Evolutionary conservation across 768 basidiomycete genomes (phyloP).

Genomic region (Podaxis sp.): DNA sequence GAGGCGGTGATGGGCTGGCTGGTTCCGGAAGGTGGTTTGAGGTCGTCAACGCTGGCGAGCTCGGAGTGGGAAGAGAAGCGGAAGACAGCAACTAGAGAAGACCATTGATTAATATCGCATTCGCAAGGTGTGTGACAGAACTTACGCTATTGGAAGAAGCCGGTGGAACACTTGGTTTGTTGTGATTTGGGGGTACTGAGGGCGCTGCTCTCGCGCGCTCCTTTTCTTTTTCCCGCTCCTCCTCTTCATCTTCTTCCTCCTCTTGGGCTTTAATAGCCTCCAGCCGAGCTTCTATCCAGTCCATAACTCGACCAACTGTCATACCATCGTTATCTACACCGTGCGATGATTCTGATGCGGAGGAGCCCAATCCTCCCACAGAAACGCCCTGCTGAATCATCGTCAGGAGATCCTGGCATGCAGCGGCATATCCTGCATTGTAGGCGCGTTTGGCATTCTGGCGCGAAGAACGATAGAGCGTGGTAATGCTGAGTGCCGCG

Average conservation of each 20-base stretch:
- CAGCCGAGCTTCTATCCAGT: slow-evolving; percentile 80
- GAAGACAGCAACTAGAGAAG: neutral
- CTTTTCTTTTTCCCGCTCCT: slow-evolving; percentile 61
- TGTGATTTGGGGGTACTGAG: slow-evolving; percentile 16
- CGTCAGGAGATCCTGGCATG: slow-evolving; percentile 76
- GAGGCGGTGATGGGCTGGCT: slow-evolving; percentile 35
- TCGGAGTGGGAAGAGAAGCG: slow-evolving; percentile 13
- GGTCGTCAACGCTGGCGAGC: slow-evolving; percentile 7
- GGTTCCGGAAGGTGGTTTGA: slow-evolving; percentile 26
- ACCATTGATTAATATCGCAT: neutral
- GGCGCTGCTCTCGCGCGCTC: slow-evolving; percentile 36
- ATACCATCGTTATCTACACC: slow-evolving; percentile 56
- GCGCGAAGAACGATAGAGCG: slow-evolving; percentile 77
- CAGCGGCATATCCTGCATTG: slow-evolving; percentile 76
- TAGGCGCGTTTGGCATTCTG: slow-evolving; percentile 78
- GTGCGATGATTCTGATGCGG: slow-evolving; percentile 38
- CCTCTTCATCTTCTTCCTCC: slow-evolving; percentile 84
- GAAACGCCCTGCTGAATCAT: slow-evolving; percentile 87
- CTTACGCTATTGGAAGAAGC: slow-evolving; percentile 6
- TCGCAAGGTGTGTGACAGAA: neutral
- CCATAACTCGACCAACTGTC: slow-evolving; percentile 79
- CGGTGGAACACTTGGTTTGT: slow-evolving; percentile 6
- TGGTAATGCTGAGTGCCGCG: slow-evolving; percentile 82
- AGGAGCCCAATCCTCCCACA: slow-evolving; percentile 44
- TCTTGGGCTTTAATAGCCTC: slow-evolving; percentile 74